phyloP scores from a whole-genome alignment of 768 basidiomycete genomes.

The Suillus americanus region DNA sequence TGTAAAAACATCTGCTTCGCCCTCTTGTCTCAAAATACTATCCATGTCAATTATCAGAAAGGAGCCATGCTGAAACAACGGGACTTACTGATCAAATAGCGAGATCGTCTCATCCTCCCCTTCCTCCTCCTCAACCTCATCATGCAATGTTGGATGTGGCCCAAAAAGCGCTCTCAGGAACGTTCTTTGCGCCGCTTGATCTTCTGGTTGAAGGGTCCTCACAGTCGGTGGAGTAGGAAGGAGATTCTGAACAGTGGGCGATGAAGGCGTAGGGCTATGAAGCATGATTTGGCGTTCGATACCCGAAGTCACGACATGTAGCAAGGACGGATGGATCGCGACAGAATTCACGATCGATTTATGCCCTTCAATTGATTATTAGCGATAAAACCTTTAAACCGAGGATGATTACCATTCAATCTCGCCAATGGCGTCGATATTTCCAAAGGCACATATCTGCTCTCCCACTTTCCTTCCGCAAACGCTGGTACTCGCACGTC shows the following conservation, averaged over 20 bases:
- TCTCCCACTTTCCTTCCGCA: slow-evolving; percentile 35
- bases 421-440: slow-evolving; percentile 63
- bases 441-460: slow-evolving; percentile 59
- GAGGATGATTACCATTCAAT: slow-evolving; percentile 46
- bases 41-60: slow-evolving; percentile 10
- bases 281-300: slow-evolving; percentile 69
- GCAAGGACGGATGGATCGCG: slow-evolving; percentile 68
- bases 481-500: slow-evolving; percentile 39
- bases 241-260: slow-evolving; percentile 50
- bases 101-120: slow-evolving; percentile 46
- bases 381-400: neutral
- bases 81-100: slow-evolving; percentile 73
- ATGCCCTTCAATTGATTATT: slow-evolving; percentile 47
- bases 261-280: slow-evolving; percentile 64
- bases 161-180: slow-evolving; percentile 39
- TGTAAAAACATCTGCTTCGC: slow-evolving; percentile 54
- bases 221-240: slow-evolving; percentile 45
- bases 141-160: slow-evolving; percentile 27
- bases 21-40: slow-evolving; percentile 63
- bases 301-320: slow-evolving; percentile 68
- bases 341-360: slow-evolving; percentile 75
- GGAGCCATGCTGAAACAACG: slow-evolving; percentile 1
- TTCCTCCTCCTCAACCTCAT: slow-evolving; percentile 39
- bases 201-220: slow-evolving; percentile 41
- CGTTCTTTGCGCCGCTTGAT: slow-evolving; percentile 32